These are phyloP conservation scores for Colletotrichum phormii DNA, from an alignment of 2,329 filamentous ascomycete genomes.

Conservation along the genomic window DNA sequence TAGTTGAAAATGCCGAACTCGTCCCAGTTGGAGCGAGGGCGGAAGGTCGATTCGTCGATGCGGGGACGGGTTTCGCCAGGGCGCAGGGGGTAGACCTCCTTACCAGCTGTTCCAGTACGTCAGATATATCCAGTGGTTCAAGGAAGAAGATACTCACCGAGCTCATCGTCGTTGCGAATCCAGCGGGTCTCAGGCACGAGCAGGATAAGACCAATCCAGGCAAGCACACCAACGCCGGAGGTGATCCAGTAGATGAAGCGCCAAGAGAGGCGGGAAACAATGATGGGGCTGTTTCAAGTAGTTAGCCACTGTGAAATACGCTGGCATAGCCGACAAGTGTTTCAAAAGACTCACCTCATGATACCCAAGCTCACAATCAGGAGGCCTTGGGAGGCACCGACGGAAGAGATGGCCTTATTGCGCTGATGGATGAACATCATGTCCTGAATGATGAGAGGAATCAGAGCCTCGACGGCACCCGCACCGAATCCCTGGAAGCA, in stretches of 20 bases:
- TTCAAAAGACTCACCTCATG: constrained; percentile 26
- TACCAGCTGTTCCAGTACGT: constrained; percentile 26
- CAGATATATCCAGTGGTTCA: neutral
- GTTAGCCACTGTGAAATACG: constrained; percentile 2
- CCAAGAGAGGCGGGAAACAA: constrained; percentile 47
- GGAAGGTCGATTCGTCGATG: constrained; percentile 34
- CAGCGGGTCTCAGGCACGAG: constrained; percentile 52
- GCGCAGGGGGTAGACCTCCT: constrained; percentile 36
- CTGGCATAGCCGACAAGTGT: neutral
- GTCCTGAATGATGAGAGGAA: constrained; percentile 53
- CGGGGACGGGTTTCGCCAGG: constrained; percentile 37
- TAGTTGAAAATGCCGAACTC: constrained; percentile 48
- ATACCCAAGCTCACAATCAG: constrained; percentile 46
- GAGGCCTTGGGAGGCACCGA: constrained; percentile 45
- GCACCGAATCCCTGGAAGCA: constrained; percentile 50
- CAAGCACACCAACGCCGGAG: constrained; percentile 43
- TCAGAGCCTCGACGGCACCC: constrained; percentile 49
- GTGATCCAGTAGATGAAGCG: constrained; percentile 50
- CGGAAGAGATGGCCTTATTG: constrained; percentile 46
- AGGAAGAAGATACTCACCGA: constrained; percentile 38
- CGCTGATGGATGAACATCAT: constrained; percentile 53
- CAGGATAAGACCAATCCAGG: constrained; percentile 48
- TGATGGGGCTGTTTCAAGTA: constrained; percentile 38
- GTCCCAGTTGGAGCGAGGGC: constrained; percentile 44
- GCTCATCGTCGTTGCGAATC: constrained; percentile 45